Conservation (phyloP, 805 yeast species). For the Candida michaelii region DNA sequence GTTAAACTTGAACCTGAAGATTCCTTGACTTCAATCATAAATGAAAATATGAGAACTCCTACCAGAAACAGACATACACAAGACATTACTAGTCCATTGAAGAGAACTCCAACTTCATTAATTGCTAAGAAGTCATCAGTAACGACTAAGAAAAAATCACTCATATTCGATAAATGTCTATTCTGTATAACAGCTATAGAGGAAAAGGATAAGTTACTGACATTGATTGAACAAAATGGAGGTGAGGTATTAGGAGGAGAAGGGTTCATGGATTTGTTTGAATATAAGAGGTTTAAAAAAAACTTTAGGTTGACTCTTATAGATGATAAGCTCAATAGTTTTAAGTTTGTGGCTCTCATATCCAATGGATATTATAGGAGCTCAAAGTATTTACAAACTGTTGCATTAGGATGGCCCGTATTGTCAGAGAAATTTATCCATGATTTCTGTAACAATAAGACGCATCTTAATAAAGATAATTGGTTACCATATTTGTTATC, state of each 20-base stretch:
- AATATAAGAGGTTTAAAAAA: constrained; percentile 11
- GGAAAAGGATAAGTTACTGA: constrained; percentile 7
- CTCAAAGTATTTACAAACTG: constrained; percentile 70
- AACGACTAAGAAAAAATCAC: not conserved
- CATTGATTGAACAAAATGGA: constrained; percentile 9
- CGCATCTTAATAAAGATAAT: constrained; percentile 24
- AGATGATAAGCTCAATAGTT: constrained; percentile 13
- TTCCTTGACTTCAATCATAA: constrained; percentile 8
- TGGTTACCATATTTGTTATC: constrained; percentile 65
- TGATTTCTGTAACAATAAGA: constrained; percentile 36
- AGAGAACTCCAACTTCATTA: not conserved
- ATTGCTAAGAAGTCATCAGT: not conserved
- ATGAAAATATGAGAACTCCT: constrained; percentile 15
- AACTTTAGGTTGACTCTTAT: constrained; percentile 11
- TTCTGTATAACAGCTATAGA: constrained; percentile 39
- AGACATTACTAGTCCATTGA: constrained; percentile 2
- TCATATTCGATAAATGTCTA: constrained; percentile 22
- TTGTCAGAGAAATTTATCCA: constrained; percentile 56
- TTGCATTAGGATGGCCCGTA: constrained; percentile 87
- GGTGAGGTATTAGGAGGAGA: constrained; percentile 34
- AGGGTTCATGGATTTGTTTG: constrained; percentile 32
- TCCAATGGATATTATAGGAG: constrained; percentile 62
- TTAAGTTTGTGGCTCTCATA: constrained; percentile 64
- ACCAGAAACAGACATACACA: constrained; percentile 14
- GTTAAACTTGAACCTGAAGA: constrained; percentile 19